Base-by-base conservation (phyloP, 257 asterid genomes). In the Solanum sejunctum region DNA sequence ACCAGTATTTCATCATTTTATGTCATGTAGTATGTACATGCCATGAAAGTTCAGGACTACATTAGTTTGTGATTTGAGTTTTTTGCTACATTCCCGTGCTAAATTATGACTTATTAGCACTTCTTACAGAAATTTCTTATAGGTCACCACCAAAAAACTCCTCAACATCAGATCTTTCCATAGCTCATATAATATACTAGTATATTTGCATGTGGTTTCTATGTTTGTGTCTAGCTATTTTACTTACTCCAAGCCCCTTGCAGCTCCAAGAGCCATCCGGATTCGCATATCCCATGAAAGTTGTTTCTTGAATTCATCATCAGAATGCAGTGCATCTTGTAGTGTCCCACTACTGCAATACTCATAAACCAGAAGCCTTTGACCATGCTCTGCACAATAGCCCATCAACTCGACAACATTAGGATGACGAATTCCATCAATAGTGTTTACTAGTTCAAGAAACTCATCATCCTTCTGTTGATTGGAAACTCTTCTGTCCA, bases 371-470 rank as follows among this genome's bases (percentile, higher is more conserved):
- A 96, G 94, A 84, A 96, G 96, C 90, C 93, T 93, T 82, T 96
- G 94, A 63, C 95, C 96, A 86, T 95, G 98, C 90, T 96, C 98
- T 9, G 95, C 85, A 83, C 99, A 96, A 82, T 92, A 95, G 69
- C 99, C 99, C 97, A 96, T 90, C 85, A 96, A 92, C 94, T 96
- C 98, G 4, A 96, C 99, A 86, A 95, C 98, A 84, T 96, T 95
- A 67, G 97, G 95, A 92, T 95, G 99, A 41, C 98, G 94, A 83
- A 96, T 94, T 83, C 61, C 84, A 83, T 92, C 98, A 13, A 96
- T 84, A 78, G 17, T 87, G 89, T 95, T 93, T 79, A 96, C 97
- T 84, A 96, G 88, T 85, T 95, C 98, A 67, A 96, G 91, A 89
- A 95, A 96, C 84, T 93, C 97, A 47, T 93, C 93, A 47, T 96